Base-by-base conservation (phyloP, 306 rosid genomes). In the Vicia villosa region DNA sequence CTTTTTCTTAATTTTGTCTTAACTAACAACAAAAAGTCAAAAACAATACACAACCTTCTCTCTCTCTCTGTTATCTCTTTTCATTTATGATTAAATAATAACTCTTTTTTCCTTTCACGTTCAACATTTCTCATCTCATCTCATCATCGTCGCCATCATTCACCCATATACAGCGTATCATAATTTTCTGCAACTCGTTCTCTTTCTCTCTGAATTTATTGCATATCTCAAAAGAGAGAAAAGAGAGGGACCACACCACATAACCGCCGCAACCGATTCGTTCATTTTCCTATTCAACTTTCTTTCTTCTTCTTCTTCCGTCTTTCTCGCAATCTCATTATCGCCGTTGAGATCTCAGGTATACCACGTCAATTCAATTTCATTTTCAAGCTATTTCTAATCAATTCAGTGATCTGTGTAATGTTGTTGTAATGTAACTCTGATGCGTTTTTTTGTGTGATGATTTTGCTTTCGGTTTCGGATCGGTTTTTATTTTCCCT, bases 261-360 rank as follows among this genome's bases (percentile, higher is more conserved):
- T 62, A 74, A 75, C 92, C 63, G 78, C 96, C 66, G 68, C 72
- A 76, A 76, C 91, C 91, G 85, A 86, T n/a, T n/a, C n/a, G n/a
- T n/a, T n/a, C n/a, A n/a, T n/a, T n/a, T n/a, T n/a, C n/a, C 86
- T 78, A 85, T 91, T 86, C 84, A 83, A 86, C 74, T 76, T 77
- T 70, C 73, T 69, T 84, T 76, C 72, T 85, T 58, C 45, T 69
- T 80, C 59, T 36, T 17, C n/a, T n/a, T n/a, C 67, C 1, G 34
- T 77, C 78, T 77, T 77, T 78, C 57, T 37, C 80, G 60, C 63
- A 76, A 72, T 49, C 65, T 54, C 82, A 71, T 72, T 77, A 72
- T 74, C 80, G 59, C 74, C 60, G 49, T 78, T 40, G 73, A 77
- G 86, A 82, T 89, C 86, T 82, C 95, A 74, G 95, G 91, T 86